phyloP scores from a whole-genome alignment of 352 stramenopile genomes.

The Bremia lactucae region DNA sequence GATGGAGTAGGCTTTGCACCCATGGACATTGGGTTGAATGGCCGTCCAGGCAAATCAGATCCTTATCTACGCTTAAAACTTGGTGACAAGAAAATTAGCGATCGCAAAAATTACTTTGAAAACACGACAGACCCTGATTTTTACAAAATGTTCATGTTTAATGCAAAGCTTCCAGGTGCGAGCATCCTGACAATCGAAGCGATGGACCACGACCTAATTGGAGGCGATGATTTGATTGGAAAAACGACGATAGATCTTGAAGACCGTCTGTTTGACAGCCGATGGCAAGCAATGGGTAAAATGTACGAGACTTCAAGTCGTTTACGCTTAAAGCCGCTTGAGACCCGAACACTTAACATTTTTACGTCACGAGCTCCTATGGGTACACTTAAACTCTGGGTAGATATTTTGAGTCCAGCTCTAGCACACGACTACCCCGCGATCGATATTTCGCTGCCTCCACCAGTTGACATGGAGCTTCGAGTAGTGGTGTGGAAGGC shows the following conservation, averaged over 20 bases:
- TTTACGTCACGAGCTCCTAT: slow-evolving; percentile 76
- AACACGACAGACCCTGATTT: slow-evolving; percentile 84
- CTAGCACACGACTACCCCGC: slow-evolving; percentile 71
- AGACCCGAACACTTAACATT: slow-evolving; percentile 79
- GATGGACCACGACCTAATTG: slow-evolving; percentile 87
- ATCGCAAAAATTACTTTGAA: slow-evolving; percentile 86
- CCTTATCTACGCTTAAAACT: slow-evolving; percentile 81
- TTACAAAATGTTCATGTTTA: slow-evolving; percentile 86
- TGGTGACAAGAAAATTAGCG: slow-evolving; percentile 78
- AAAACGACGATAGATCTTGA: slow-evolving; percentile 89
- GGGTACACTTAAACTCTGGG: slow-evolving; percentile 80
- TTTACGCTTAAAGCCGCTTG: slow-evolving; percentile 57
- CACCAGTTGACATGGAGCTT: slow-evolving; percentile 83
- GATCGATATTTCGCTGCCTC: slow-evolving; percentile 79
- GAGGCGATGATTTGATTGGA: slow-evolving; percentile 87
- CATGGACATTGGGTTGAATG: slow-evolving; percentile 82
- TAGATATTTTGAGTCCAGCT: slow-evolving; percentile 82
- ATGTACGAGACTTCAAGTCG: slow-evolving; percentile 74
- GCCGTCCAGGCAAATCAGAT: slow-evolving; percentile 76
- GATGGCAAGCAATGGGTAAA: slow-evolving; percentile 81
- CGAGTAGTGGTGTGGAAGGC: slow-evolving; percentile 89
- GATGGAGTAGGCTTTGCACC: slow-evolving; percentile 75
- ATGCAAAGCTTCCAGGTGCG: slow-evolving; percentile 74
- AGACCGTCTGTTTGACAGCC: slow-evolving; percentile 85
- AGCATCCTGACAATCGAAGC: slow-evolving; percentile 82